Base-by-base conservation (phyloP, 176 grass and related monocot species). In the Thinopyrum elongatum region DNA sequence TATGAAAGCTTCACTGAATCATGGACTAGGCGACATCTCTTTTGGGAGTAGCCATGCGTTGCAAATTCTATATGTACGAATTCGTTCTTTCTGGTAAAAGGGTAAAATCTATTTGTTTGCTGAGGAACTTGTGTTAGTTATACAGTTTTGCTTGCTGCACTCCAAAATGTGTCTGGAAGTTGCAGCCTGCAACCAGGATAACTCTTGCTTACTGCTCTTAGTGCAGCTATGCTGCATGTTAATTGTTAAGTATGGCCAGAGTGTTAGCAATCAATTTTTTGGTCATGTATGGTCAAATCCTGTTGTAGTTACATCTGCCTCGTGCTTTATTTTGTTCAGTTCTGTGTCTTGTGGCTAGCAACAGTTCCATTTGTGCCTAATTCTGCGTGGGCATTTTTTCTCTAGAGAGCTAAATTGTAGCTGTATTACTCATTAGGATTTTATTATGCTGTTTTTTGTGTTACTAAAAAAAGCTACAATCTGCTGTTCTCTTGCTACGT, bases 1-100 rank as follows among this genome's bases (percentile, higher is more conserved):
- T 95, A 91, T 41, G 26, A 39, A 44, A 36, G 33, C 23, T 51
- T 84, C 2, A 21, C 41, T n/a, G 8, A 29, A 84, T 79, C 14
- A 65, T 70, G 11, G 8, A 73, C 6, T 51, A 60, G 34, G 46
- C 7, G 23, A 63, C 12, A 62, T 21, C 34, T 77, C 63, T 70
- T 69, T 68, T n/a, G 8, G 26, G 11, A 82, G 70, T 65, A 49
- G 39, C 38, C 15, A 78, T 88, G 73, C 51, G 44, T 47, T 81
- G 2, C 73, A 53, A 31, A 57, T 77, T 82, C 73, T 69, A 5
- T 68, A 35, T 19, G 34, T 51, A 8, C 39, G 21, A 23, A 19
- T 7, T 72, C 25, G 41, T 7, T 73, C 27, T 85, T 7, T 73
- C 27, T 85, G 49, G 16, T 58, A 47, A 84, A 88, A 38, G 33